These are phyloP conservation scores for Aspergillus sp. DNA, from an alignment of 2,329 filamentous ascomycete species.

Conservation along the genomic window DNA sequence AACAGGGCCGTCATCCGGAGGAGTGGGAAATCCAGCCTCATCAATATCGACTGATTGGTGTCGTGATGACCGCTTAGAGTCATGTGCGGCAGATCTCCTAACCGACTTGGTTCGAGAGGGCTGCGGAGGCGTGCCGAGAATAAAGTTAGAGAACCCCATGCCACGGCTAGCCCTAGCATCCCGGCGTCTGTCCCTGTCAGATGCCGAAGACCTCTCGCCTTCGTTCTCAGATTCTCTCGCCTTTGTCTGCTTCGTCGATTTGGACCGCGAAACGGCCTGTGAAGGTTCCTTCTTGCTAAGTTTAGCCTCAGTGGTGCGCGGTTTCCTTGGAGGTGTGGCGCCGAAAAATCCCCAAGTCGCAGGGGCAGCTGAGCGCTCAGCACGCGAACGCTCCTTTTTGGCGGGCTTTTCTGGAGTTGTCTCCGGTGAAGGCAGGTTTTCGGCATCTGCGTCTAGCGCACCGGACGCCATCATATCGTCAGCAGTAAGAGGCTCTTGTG, in stretches of 20 bases:
- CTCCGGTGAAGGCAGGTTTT: constrained; percentile 49
- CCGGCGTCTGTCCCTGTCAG: constrained; percentile 64
- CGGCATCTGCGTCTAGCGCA: constrained; percentile 26
- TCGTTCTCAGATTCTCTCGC: constrained; percentile 60
- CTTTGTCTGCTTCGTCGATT: constrained; percentile 59
- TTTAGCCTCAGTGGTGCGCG: constrained; percentile 51
- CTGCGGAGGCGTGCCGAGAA: constrained; percentile 65
- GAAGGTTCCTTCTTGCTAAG: constrained; percentile 41
- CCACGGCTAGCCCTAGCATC: constrained; percentile 58
- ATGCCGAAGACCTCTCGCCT: constrained; percentile 67
- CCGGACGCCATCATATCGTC: constrained; percentile 39
- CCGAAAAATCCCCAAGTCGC: constrained; percentile 77
- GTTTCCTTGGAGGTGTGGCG: constrained; percentile 51
- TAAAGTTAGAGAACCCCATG: constrained; percentile 58
- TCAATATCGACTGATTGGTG: constrained; percentile 68
- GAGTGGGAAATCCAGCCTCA: constrained; percentile 64
- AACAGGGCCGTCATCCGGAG: constrained; percentile 67
- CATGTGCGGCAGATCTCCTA: constrained; percentile 60
- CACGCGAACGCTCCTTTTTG: constrained; percentile 75
- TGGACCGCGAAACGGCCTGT: constrained; percentile 53
- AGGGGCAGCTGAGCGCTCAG: constrained; percentile 67
- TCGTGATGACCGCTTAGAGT: constrained; percentile 58
- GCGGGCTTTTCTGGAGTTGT: constrained; percentile 57
- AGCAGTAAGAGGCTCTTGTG: constrained; percentile 51
- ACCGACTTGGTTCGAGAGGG: constrained; percentile 63